Evolutionary conservation across 495 filamentous ascomycete species (phyloP).

Genomic region (Cercophora samala): DNA sequence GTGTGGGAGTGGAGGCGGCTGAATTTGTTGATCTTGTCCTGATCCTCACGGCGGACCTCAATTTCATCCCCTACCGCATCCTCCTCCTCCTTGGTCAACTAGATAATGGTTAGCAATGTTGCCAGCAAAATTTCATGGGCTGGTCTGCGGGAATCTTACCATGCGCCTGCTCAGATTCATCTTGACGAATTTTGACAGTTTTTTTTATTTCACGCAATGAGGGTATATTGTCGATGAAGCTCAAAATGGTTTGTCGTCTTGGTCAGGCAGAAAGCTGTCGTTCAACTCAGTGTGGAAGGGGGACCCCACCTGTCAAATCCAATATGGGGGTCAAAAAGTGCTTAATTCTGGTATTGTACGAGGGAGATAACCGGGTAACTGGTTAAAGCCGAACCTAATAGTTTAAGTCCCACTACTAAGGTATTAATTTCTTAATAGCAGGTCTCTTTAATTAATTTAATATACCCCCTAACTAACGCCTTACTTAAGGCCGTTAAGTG

Average conservation of each 20-base stretch:
- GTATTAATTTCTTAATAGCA: too few species aligned
- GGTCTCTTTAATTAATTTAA: too few species aligned
- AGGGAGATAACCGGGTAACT: too few species aligned
- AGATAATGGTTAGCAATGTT: slow-evolving; percentile 18
- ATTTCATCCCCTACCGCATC: slow-evolving; percentile 70
- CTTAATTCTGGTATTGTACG: too few species aligned
- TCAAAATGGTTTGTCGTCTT: not conserved
- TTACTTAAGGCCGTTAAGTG: too few species aligned
- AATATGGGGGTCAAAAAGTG: too few species aligned
- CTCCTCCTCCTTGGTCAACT: slow-evolving; percentile 95
- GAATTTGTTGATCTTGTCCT: slow-evolving; percentile 98
- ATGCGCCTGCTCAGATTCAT: slow-evolving; percentile 43
- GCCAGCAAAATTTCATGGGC: not conserved
- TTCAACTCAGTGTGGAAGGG: slow-evolving; percentile 5
- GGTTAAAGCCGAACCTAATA: too few species aligned
- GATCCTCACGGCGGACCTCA: slow-evolving; percentile 91
- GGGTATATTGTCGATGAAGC: not conserved
- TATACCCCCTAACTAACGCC: too few species aligned
- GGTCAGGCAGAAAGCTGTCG: slow-evolving; percentile 16
- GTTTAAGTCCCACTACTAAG: too few species aligned
- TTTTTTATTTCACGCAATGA: not conserved
- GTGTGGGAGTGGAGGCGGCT: slow-evolving; percentile 90
- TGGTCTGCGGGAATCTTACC: slow-evolving; percentile 24
- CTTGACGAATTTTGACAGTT: not conserved
- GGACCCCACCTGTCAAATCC: too few species aligned